These are phyloP conservation scores for Aspergillus sp. DNA, from an alignment of 2,329 filamentous ascomycete species.

Conservation along the genomic window DNA sequence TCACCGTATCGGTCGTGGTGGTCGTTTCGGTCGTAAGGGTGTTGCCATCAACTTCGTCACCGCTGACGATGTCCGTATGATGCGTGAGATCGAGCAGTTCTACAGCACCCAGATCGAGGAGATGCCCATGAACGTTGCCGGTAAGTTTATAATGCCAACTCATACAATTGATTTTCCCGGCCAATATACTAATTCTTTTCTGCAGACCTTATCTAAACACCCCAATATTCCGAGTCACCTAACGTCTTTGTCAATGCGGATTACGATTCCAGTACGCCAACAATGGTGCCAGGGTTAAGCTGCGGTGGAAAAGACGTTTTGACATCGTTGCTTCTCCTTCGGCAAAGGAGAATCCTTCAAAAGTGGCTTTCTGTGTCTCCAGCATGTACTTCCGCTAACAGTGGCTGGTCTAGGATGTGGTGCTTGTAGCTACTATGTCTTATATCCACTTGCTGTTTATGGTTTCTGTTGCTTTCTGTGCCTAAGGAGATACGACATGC, in stretches of 20 bases:
- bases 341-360: conserved; percentile 26
- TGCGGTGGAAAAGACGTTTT: conserved; percentile 22
- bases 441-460: conserved; percentile 18
- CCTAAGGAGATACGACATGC: conserved; percentile 34
- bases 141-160: conserved; percentile 36
- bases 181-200: conserved; percentile 6
- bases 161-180: not conserved
- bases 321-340: conserved; percentile 22
- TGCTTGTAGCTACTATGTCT: conserved; percentile 6
- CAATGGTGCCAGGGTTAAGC: conserved; percentile 20
- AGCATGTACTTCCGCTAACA: conserved; percentile 27
- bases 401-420: conserved; percentile 12
- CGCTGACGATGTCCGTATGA: conserved; percentile 98
- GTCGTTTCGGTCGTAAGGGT: conserved; percentile 99
- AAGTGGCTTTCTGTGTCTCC: conserved; percentile 38
- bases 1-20: conserved; percentile 98
- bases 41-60: conserved; percentile 99
- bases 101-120: conserved; percentile 99
- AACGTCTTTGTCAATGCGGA: conserved; percentile 30
- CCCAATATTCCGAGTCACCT: conserved; percentile 18
- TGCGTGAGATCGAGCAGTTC: conserved; percentile 99
- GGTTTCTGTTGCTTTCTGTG: conserved; percentile 33
- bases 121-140: conserved; percentile 93
- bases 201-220: conserved; percentile 41
- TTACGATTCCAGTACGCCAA: conserved; percentile 32